phyloP scores from a whole-genome alignment of 495 filamentous ascomycete species.

The Aspergillus ostianus region DNA sequence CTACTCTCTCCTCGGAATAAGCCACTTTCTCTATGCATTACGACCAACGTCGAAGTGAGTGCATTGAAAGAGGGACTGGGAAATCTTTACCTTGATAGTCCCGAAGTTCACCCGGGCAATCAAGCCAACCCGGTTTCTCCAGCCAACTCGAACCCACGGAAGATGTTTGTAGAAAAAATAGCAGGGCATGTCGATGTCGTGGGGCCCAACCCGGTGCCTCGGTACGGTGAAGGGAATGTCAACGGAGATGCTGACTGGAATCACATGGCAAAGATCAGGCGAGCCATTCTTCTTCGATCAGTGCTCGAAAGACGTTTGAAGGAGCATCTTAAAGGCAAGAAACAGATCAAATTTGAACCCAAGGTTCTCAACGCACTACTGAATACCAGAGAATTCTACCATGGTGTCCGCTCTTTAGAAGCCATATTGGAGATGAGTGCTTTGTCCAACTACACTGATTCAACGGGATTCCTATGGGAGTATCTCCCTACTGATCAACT shows the following conservation, averaged over 20 bases:
- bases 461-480: neutral
- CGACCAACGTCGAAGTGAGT: too few relatives aligned
- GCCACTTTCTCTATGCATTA: neutral
- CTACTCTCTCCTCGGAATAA: neutral
- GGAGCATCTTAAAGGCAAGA: neutral
- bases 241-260: neutral
- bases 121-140: neutral
- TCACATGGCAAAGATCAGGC: neutral
- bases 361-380: neutral
- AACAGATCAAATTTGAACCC: neutral
- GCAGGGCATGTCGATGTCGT: neutral
- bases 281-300: constrained; percentile 4
- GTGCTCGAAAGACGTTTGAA: neutral
- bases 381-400: neutral
- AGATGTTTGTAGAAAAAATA: neutral
- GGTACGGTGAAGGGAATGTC: too few relatives aligned
- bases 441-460: neutral
- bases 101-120: too few relatives aligned
- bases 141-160: too few relatives aligned
- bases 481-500: neutral
- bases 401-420: constrained; percentile 6
- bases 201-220: neutral
- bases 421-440: constrained; percentile 2
- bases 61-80: too few relatives aligned
- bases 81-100: too few relatives aligned